Conservation (phyloP, 2,329 filamentous ascomycete species). For the Malbranchea cinnamomea region DNA sequence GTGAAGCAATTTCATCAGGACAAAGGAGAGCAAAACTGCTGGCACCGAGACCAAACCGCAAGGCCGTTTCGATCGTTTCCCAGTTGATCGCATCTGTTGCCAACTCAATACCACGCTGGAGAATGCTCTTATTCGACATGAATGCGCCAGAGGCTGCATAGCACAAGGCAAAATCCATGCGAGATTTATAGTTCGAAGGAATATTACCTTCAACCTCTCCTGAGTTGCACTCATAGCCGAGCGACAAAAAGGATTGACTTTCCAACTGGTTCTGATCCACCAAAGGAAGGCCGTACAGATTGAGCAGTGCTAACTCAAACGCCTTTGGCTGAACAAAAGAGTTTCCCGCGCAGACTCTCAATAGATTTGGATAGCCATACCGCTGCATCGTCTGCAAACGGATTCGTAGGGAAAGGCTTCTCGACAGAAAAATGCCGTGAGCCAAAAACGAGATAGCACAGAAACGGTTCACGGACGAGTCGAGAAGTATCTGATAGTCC, state of each 20-base stretch:
- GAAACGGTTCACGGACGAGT: constrained; percentile 11
- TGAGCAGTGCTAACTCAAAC: constrained; percentile 15
- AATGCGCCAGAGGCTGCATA: constrained; percentile 20
- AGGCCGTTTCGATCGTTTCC: constrained; percentile 16
- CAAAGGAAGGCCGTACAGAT: constrained; percentile 16
- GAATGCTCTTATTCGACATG: constrained; percentile 13
- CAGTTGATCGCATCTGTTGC: constrained; percentile 14
- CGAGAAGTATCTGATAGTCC: constrained; percentile 13
- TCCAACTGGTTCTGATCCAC: constrained; percentile 10
- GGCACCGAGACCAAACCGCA: constrained; percentile 16
- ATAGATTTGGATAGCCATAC: constrained; percentile 4
- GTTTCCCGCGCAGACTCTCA: constrained; percentile 11
- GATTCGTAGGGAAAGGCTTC: constrained; percentile 13
- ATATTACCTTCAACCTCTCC: not conserved
- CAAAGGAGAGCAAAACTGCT: constrained; percentile 12
- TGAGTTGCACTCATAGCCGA: constrained; percentile 9
- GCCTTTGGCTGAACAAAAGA: constrained; percentile 14
- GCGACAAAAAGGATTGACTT: constrained; percentile 7
- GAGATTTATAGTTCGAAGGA: constrained; percentile 11
- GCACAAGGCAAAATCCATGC: constrained; percentile 17
- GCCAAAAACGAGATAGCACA: constrained; percentile 9
- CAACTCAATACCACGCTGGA: constrained; percentile 15
- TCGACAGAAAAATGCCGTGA: constrained; percentile 14
- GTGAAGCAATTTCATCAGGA: constrained; percentile 1
- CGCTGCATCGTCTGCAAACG: constrained; percentile 9